These are phyloP conservation scores for Chaetomiaceae sp. DNA, from an alignment of 2,329 filamentous ascomycete genomes.

Conservation along the genomic window DNA sequence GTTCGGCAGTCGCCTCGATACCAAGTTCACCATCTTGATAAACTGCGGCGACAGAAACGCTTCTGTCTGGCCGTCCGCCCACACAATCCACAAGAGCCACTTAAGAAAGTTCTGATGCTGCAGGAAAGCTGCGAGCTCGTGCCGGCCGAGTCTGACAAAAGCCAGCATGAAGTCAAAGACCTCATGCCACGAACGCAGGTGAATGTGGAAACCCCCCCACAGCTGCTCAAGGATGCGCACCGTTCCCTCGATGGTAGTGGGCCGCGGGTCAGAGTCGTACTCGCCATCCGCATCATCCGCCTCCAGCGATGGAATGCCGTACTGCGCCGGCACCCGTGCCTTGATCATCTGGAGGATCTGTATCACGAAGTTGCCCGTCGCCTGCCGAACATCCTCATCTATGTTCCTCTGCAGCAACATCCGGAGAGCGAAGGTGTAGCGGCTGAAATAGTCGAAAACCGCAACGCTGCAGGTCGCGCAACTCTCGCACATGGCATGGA, in stretches of 20 bases:
- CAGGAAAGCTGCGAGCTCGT: constrained; percentile 56
- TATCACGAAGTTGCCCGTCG: constrained; percentile 48
- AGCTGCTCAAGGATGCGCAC: constrained; percentile 50
- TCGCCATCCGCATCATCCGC: constrained; percentile 30
- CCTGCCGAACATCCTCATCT: constrained; percentile 50
- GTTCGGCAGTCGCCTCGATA: constrained; percentile 45
- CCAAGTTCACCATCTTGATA: constrained; percentile 45
- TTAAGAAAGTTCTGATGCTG: constrained; percentile 53
- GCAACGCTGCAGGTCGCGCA: constrained; percentile 54
- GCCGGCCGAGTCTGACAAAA: constrained; percentile 58
- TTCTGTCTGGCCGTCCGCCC: constrained; percentile 51
- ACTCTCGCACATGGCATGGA: constrained; percentile 45
- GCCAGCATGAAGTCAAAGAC: constrained; percentile 65
- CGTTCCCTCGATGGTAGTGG: constrained; percentile 34
- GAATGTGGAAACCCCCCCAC: constrained; percentile 58
- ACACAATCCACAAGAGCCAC: constrained; percentile 55
- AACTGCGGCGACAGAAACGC: constrained; percentile 47
- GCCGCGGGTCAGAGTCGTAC: constrained; percentile 29
- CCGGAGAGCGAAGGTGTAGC: constrained; percentile 53
- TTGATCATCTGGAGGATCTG: constrained; percentile 50
- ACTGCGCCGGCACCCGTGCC: constrained; percentile 40
- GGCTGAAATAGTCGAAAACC: constrained; percentile 57
- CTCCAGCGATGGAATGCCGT: constrained; percentile 33
- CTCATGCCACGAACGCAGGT: constrained; percentile 67
- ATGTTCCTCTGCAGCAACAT: constrained; percentile 60